phyloP scores from a whole-genome alignment of 2,329 filamentous ascomycete species.

The Alternaria conjuncta region DNA sequence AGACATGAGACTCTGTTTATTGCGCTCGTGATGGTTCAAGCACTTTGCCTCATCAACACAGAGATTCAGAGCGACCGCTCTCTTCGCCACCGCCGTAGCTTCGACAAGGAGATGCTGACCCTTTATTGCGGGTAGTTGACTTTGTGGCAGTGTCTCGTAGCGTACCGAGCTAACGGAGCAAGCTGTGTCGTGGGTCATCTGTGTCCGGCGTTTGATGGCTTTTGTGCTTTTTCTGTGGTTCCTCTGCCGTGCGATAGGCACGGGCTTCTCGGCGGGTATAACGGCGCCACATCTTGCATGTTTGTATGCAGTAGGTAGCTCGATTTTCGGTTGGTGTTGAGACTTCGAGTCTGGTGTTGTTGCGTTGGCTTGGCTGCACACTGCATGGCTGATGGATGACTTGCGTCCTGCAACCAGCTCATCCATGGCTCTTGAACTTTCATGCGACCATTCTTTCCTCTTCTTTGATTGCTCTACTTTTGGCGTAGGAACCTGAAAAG shows the following conservation, averaged over 20 bases:
- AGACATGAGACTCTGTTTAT: background rate
- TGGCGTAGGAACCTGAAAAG: background rate
- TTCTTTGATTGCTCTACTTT: background rate
- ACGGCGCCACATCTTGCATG: background rate
- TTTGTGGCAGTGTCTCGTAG: background rate
- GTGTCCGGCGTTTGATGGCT: background rate
- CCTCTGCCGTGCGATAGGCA: background rate
- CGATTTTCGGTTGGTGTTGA: background rate
- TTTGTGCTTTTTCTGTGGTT: background rate
- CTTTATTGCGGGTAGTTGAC: background rate
- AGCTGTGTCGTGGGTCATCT: background rate
- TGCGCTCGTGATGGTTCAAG: background rate
- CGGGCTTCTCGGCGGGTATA: background rate
- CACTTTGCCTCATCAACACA: background rate
- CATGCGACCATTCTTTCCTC: background rate
- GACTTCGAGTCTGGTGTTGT: background rate
- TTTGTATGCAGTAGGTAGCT: background rate
- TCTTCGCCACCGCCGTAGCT: background rate
- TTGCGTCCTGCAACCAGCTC: background rate
- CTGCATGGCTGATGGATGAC: background rate
- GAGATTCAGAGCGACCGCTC: background rate
- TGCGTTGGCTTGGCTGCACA: background rate
- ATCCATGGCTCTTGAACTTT: background rate
- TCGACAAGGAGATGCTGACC: background rate
- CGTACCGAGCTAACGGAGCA: background rate